Conservation (phyloP, 164 flowering plant genomes). For the Magnolia kwangsiensis region DNA sequence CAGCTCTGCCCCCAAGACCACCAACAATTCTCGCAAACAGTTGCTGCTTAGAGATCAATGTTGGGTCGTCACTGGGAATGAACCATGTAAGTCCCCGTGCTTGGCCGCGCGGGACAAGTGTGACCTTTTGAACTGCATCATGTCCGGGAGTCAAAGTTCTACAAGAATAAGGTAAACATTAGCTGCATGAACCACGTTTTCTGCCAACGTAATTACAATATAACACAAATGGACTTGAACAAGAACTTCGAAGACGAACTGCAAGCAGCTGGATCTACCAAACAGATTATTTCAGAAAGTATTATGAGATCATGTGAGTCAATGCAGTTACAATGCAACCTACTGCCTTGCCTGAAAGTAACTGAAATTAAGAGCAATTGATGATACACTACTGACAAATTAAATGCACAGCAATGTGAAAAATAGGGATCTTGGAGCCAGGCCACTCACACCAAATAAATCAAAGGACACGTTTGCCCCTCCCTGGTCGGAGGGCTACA, state of each 20-base stretch:
- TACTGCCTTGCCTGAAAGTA: not conserved
- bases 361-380: too few species aligned
- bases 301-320: too few species aligned
- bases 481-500: too few species aligned
- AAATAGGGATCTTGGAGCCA: too few species aligned
- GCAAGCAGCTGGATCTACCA: not conserved
- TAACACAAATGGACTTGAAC: not conserved
- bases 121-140: constrained; percentile 87
- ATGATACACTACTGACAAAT: too few species aligned
- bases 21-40: constrained; percentile 88
- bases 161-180: constrained; percentile 12
- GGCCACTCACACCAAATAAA: too few species aligned
- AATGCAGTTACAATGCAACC: too few species aligned
- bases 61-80: constrained; percentile 78
- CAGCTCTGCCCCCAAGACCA: constrained; percentile 90
- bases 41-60: constrained; percentile 80
- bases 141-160: constrained; percentile 93
- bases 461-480: too few species aligned
- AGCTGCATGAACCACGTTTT: not conserved
- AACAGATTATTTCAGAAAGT: too few species aligned
- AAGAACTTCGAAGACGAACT: not conserved
- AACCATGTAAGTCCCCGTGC: constrained; percentile 88
- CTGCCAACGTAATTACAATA: not conserved
- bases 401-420: too few species aligned
- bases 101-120: constrained; percentile 80